These are phyloP conservation scores for Xylaria castorea DNA, from an alignment of 495 filamentous ascomycete species.

Conservation along the genomic window DNA sequence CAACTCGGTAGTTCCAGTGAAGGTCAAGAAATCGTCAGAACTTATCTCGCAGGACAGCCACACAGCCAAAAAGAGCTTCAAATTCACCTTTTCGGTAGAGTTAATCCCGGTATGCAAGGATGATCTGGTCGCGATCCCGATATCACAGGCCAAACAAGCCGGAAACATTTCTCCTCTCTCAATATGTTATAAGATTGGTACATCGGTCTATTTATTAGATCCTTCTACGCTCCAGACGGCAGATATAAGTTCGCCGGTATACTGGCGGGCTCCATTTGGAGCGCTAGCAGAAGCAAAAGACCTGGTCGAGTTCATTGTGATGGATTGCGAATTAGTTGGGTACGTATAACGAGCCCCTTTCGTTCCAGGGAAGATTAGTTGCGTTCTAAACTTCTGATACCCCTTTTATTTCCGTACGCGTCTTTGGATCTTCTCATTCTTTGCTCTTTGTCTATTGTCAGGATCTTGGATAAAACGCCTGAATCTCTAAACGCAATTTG, in stretches of 20 bases:
- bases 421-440: not conserved
- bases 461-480: not conserved
- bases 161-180: slow-evolving; percentile 87
- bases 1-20: slow-evolving; percentile 76
- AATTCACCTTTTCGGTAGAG: slow-evolving; percentile 87
- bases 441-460: not conserved
- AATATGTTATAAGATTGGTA: slow-evolving; percentile 89
- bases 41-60: slow-evolving; percentile 94
- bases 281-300: slow-evolving; percentile 84
- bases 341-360: slow-evolving; percentile 39
- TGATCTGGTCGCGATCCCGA: slow-evolving; percentile 89
- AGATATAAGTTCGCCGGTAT: slow-evolving; percentile 78
- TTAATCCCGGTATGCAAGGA: slow-evolving; percentile 95
- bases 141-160: slow-evolving; percentile 81
- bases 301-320: slow-evolving; percentile 88
- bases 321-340: slow-evolving; percentile 89
- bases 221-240: slow-evolving; percentile 88
- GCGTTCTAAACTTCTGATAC: not conserved
- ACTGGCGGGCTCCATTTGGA: slow-evolving; percentile 87
- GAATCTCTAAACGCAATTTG: not conserved
- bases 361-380: not conserved
- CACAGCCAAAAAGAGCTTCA: slow-evolving; percentile 86
- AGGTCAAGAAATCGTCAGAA: slow-evolving; percentile 85
- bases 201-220: slow-evolving; percentile 86
- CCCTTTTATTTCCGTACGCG: not conserved